Evolutionary conservation across 257 asterid species (phyloP).

Genomic region (Thymus mandschuricus): DNA sequence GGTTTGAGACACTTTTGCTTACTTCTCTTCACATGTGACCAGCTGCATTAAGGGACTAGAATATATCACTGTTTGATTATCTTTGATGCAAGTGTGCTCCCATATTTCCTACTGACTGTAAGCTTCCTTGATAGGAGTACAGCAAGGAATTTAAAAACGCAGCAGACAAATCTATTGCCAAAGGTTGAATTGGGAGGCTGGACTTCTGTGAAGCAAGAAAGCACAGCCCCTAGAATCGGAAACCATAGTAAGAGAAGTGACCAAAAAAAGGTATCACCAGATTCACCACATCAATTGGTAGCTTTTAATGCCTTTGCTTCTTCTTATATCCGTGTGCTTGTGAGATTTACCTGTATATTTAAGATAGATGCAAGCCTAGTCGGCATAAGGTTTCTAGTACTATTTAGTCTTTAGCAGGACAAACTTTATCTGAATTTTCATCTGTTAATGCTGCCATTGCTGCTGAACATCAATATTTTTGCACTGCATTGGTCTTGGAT

Average conservation of each 20-base stretch:
- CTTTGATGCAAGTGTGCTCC: conserved; percentile 17
- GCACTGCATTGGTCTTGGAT: conserved; percentile 8
- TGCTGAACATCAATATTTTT: not conserved
- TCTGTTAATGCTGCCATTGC: not conserved
- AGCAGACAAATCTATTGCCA: conserved; percentile 37
- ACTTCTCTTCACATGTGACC: conserved; percentile 14
- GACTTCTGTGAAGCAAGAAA: conserved; percentile 68
- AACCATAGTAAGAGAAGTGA: conserved; percentile 37
- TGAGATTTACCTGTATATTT: conserved; percentile 3
- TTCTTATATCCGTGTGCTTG: conserved; percentile 28
- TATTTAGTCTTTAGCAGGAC: conserved; percentile 5
- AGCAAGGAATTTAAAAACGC: conserved; percentile 41
- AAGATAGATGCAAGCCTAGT: conserved; percentile 9
- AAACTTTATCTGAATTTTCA: conserved; percentile 12
- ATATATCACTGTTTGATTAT: no score
- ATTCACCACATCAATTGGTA: conserved; percentile 54
- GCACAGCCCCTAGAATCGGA: conserved; percentile 41
- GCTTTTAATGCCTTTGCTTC: conserved; percentile 28
- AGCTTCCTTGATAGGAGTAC: conserved; percentile 37
- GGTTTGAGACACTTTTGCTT: not conserved
- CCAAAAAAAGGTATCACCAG: conserved; percentile 42
- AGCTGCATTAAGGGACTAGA: no score
- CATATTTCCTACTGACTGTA: conserved; percentile 15
- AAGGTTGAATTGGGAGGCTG: conserved; percentile 63
- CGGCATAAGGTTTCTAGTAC: conserved; percentile 16